phyloP scores from a whole-genome alignment of 108 stramenopile species.

The Nitzschia sp. region DNA sequence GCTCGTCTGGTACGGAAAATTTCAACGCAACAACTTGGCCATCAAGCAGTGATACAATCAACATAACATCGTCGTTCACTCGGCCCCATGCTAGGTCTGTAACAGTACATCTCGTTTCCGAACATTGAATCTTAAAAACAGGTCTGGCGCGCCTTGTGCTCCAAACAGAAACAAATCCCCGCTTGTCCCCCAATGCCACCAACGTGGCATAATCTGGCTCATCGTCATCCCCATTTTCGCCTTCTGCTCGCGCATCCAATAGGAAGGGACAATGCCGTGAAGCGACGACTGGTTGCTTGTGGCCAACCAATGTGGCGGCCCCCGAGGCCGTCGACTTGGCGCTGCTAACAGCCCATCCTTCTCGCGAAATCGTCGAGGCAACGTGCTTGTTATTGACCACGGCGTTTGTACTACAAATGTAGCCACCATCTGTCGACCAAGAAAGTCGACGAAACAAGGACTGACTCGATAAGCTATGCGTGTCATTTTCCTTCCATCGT shows the following conservation, averaged over 20 bases:
- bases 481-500: constrained; percentile 50
- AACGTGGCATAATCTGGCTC: constrained; percentile 79
- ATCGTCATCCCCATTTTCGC: constrained; percentile 54
- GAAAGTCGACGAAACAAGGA: constrained; percentile 83
- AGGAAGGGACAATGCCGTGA: constrained; percentile 81
- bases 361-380: constrained; percentile 83
- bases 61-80: constrained; percentile 35
- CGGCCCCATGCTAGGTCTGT: constrained; percentile 84
- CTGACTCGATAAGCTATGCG: constrained; percentile 60
- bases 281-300: constrained; percentile 86
- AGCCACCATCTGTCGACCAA: constrained; percentile 85
- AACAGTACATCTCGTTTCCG: constrained; percentile 79
- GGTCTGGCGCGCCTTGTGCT: constrained; percentile 72
- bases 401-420: constrained; percentile 86
- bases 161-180: constrained; percentile 88
- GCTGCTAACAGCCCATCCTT: constrained; percentile 80
- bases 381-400: constrained; percentile 83
- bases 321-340: constrained; percentile 50
- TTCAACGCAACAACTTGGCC: constrained; percentile 78
- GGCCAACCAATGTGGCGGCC: constrained; percentile 89
- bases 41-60: constrained; percentile 81
- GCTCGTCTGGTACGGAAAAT: constrained; percentile 71
- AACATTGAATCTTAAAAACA: constrained; percentile 85
- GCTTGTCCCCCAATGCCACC: constrained; percentile 83
- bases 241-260: constrained; percentile 40